These are phyloP conservation scores for Boehmeria nivea DNA, from an alignment of 306 rosid species.

Conservation along the genomic window DNA sequence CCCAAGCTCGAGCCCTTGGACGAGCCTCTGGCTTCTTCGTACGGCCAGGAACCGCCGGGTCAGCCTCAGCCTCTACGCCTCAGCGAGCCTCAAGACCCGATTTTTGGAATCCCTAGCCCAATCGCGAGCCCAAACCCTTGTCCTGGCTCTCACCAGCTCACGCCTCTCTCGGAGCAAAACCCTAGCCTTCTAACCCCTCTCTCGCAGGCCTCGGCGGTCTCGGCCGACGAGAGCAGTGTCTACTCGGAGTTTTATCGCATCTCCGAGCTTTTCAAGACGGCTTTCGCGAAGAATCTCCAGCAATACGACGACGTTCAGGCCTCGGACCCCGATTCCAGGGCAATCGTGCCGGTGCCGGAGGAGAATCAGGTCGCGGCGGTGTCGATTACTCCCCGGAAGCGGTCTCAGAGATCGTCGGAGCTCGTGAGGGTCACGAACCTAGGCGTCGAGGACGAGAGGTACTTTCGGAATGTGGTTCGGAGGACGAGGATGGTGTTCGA, in stretches of 20 bases:
- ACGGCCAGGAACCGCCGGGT: conserved; percentile 2
- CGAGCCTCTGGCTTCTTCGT: conserved; percentile 18
- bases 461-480: conserved; percentile 55
- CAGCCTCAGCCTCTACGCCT: conserved; percentile 11
- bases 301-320: conserved; percentile 23
- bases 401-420: conserved; percentile 43
- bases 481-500: conserved; percentile 72
- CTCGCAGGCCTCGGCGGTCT: conserved; percentile 26
- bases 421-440: conserved; percentile 72
- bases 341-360: conserved; percentile 56
- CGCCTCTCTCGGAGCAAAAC: conserved; percentile 14
- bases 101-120: conserved; percentile 16
- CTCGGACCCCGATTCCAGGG: conserved; percentile 43
- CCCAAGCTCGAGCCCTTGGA: conserved; percentile 78
- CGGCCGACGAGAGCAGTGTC: conserved; percentile 31
- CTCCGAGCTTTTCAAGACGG: conserved; percentile 50
- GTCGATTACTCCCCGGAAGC: conserved; percentile 22
- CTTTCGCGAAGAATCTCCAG: conserved; percentile 35
- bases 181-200: not conserved
- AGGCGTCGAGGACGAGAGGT: conserved; percentile 43
- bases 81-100: conserved; percentile 6
- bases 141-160: conserved; percentile 13
- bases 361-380: conserved; percentile 25
- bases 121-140: conserved; percentile 13
- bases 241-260: conserved; percentile 53